Evolutionary conservation across 257 asterid genomes (phyloP), one percentile per base, ranked within the genome.

Genomic region (Nicotiana undulata): DNA sequence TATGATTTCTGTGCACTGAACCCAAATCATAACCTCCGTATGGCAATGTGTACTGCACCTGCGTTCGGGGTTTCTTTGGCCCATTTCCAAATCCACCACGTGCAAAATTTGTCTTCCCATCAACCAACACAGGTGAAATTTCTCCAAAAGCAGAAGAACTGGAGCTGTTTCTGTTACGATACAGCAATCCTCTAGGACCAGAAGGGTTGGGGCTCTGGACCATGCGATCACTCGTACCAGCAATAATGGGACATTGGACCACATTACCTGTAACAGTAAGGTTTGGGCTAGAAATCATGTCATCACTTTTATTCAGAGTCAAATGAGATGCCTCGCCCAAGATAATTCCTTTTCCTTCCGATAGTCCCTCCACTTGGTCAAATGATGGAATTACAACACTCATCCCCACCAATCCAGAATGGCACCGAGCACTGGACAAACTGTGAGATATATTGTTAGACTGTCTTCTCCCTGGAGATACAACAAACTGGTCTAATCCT

Each of bases 41-140:
- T 83, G 99, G 98, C 88, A 93, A 68, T 67, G 95, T 87, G 88
- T 96, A 96, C 60, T 88, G 97, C 75, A 96, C 98, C 82, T 89
- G 97, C 53, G 98, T 94, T 49, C 98, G 92, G 79, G 97, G 99
- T 89, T 85, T 94, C 90, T 92, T 96, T 6, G 98, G 98, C 75
- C 98, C 97, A 82, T 81, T 88, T 77, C 92, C 85, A 77, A 96
- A 93, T 64, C 91, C 97, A 80, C 80, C 84, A 81, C 80, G 82
- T 64, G 81, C 78, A 76, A 87, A 82, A 66, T 88, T 88, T 17
- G 90, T 83, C 84, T 87, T 91, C 68, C 90, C 91, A 77, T 89
- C 92, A 76, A 88, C 79, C 94, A 88, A 90, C 55, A 81, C 85
- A 55, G 91, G 90, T 60, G 97, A 89, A 51, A 80, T 87, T 74